phyloP scores from a whole-genome alignment of 2,329 filamentous ascomycete species.

The Talaromyces albobiverticillius region DNA sequence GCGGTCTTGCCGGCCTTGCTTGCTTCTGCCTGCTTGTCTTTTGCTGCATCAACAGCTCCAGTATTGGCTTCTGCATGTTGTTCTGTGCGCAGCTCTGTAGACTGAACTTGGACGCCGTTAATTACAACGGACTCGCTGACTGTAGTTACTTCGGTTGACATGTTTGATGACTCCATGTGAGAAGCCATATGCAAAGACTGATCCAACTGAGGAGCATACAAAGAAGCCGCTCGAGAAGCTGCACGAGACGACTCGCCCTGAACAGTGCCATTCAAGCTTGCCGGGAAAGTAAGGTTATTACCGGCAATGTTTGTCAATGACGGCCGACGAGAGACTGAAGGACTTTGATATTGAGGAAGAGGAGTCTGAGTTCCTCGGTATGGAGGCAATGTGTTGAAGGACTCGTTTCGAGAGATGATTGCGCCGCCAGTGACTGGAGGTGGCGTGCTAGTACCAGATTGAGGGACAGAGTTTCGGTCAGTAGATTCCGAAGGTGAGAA shows the following conservation, averaged over 20 bases:
- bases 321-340: slow-evolving; percentile 11
- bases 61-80: background rate
- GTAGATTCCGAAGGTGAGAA: slow-evolving; percentile 1
- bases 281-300: background rate
- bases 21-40: background rate
- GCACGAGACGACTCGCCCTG: slow-evolving; percentile 10
- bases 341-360: slow-evolving; percentile 16
- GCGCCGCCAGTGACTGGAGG: background rate
- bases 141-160: background rate
- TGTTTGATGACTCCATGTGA: background rate
- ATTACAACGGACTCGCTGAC: background rate
- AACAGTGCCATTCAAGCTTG: background rate
- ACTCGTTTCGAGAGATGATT: slow-evolving; percentile 8
- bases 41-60: background rate
- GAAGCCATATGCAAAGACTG: background rate
- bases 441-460: background rate
- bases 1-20: background rate
- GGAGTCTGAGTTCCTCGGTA: slow-evolving; percentile 14
- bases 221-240: slow-evolving; percentile 8
- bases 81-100: background rate
- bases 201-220: slow-evolving; percentile 5
- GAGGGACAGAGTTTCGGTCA: background rate
- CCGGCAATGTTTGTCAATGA: slow-evolving; percentile 12
- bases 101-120: background rate
- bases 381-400: slow-evolving; percentile 11